Conservation (phyloP, 2,329 filamentous ascomycete species). For the Truncatella angustata region DNA sequence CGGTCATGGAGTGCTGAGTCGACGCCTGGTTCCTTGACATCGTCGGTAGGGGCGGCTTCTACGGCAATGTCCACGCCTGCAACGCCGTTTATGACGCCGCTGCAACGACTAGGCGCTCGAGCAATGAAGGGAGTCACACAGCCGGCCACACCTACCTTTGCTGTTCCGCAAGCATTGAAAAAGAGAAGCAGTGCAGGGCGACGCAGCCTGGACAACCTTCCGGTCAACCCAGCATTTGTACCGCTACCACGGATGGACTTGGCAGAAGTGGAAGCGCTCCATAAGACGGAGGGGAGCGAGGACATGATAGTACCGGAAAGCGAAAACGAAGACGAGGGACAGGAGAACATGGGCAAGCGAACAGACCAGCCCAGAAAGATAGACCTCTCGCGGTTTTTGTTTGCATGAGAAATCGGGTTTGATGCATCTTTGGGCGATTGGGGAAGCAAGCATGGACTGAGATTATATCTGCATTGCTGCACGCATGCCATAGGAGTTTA, state of each 20-base stretch:
- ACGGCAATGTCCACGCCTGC: slow-evolving; percentile 42
- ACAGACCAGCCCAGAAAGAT: slow-evolving; percentile 31
- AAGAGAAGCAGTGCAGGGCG: slow-evolving; percentile 22
- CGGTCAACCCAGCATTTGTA: slow-evolving; percentile 53
- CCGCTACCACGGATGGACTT: slow-evolving; percentile 54
- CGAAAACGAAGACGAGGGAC: slow-evolving; percentile 29
- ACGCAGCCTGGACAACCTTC: slow-evolving; percentile 32
- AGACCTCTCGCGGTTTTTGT: slow-evolving; percentile 50
- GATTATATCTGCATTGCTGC: background rate
- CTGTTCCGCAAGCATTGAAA: slow-evolving; percentile 16
- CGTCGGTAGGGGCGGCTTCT: slow-evolving; percentile 38
- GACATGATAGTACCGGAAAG: slow-evolving; percentile 55
- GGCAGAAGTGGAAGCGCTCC: slow-evolving; percentile 51
- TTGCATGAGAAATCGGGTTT: slow-evolving; percentile 15
- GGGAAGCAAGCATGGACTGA: background rate
- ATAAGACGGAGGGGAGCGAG: slow-evolving; percentile 50
- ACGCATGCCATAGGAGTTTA: slow-evolving; percentile 3
- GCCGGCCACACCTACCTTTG: slow-evolving; percentile 22
- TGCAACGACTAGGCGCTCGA: slow-evolving; percentile 51
- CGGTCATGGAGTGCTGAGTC: slow-evolving; percentile 15
- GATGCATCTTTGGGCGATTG: background rate
- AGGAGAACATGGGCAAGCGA: slow-evolving; percentile 16
- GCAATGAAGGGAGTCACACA: slow-evolving; percentile 36
- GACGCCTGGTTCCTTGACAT: slow-evolving; percentile 25
- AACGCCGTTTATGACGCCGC: slow-evolving; percentile 44